Base-by-base conservation (phyloP, 768 basidiomycete genomes). In the Suillus subaureus region DNA sequence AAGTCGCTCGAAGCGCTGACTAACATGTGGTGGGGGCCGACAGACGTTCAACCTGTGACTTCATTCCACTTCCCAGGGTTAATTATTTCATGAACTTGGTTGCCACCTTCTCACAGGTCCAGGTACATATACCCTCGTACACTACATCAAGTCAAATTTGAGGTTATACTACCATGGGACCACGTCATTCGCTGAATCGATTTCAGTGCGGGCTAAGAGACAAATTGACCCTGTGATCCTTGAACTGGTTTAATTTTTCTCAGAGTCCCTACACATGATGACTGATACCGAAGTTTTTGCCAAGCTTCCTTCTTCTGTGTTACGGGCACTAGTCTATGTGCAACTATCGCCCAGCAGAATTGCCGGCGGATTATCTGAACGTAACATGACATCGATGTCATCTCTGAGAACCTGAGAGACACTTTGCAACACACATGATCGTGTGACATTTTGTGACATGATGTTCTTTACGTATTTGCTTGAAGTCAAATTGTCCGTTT, bases 391-490 rank as follows among this genome's bases (percentile, higher is more conserved):
- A n/a, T n/a, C 4, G 6, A 33, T 33, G 33, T 33, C 33, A 33
- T 33, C n/a, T 39, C 37, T 39, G 37, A 40, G 31, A 35, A 52
- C 31, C 31, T 33, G 54, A 35, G 12, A 35, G 31, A 16, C 26
- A 54, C 31, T 28, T n/a, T 55, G 28, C 12, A 13, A 18, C 12
- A 35, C 12, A 35, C 40, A 61, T 42, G 57, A 64, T 31, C 21
- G 28, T 62, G 40, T 62, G 62, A 55, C 21, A 35, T n/a, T 11
- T 5, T 13, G 39, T 40, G 13, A 40, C n/a, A n/a, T n/a, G n/a
- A n/a, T n/a, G n/a, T n/a, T n/a, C n/a, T n/a, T n/a, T 40, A 65
- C 64, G 64, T 65, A 65, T 7, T 0, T 51, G 3, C 26, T 54
- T 18, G 23, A 64, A 63, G 35, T 64, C 40, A n/a, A 61, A 61